Conservation (phyloP, 2,329 filamentous ascomycete genomes). For the Penicillium sp. region DNA sequence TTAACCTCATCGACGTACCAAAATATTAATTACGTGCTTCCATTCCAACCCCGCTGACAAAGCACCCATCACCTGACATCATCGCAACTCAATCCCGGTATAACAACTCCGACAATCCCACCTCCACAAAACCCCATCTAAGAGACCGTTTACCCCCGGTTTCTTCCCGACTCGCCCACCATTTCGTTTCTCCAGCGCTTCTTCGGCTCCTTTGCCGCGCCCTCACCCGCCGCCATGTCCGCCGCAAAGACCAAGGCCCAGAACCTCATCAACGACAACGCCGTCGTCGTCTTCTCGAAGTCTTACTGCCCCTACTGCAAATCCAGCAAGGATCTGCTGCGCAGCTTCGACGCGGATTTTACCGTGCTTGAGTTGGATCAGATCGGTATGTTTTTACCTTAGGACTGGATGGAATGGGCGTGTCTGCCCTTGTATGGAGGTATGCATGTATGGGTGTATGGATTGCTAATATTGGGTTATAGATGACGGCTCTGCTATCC, state of each 20-base stretch:
- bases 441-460: no score
- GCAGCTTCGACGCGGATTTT: conserved; percentile 64
- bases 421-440: no score
- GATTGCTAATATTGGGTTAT: no score
- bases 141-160: conserved; percentile 10
- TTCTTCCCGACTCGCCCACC: conserved; percentile 44
- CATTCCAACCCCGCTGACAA: conserved; percentile 15
- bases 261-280: conserved; percentile 79
- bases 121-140: not conserved
- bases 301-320: conserved; percentile 92
- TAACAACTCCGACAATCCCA: not conserved
- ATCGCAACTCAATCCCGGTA: conserved; percentile 11
- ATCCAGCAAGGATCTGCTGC: conserved; percentile 68
- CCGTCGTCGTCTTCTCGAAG: conserved; percentile 94
- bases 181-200: conserved; percentile 65
- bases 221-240: conserved; percentile 65
- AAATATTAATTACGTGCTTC: no score
- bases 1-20: no score
- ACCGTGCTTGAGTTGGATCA: conserved; percentile 77
- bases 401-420: no score
- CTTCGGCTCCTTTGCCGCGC: conserved; percentile 55
- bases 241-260: conserved; percentile 78
- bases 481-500: conserved; percentile 79
- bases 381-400: conserved; percentile 69
- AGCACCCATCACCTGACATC: conserved; percentile 22